Percentiles rank a stretch among this genome's conserved stretches.
phyloP scores from a whole-genome alignment of 208 protist genomes.

The Strigomonas culicis region DNA sequence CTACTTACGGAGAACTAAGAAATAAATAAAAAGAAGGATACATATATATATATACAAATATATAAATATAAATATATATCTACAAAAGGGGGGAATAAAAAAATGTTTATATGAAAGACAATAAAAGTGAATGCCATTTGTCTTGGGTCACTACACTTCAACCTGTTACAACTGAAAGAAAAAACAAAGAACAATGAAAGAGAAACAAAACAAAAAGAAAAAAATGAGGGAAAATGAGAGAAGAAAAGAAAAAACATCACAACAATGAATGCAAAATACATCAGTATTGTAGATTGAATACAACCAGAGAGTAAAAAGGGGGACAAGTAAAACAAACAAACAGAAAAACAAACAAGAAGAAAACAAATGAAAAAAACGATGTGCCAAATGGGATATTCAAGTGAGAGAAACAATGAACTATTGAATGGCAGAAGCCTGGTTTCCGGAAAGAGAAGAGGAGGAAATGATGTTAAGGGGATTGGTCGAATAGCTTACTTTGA shows the following conservation, averaged over 20 bases:
- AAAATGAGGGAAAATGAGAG: background rate
- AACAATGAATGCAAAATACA: background rate
- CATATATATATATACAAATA: constrained; percentile 11
- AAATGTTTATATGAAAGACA: constrained; percentile 9
- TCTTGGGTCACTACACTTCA: background rate
- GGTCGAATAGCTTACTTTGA: constrained; percentile 75
- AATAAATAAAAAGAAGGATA: constrained; percentile 5
- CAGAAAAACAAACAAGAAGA: constrained; percentile 12
- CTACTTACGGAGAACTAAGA: background rate
- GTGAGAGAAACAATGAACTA: constrained; percentile 10
- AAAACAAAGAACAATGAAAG: constrained; percentile 1
- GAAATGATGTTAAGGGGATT: constrained; percentile 74
- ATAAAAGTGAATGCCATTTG: background rate
- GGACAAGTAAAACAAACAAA: background rate
- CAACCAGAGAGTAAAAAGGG: background rate
- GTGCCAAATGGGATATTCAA: background rate
- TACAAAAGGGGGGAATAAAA: background rate
- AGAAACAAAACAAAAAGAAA: background rate
- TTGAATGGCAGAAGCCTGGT: background rate
- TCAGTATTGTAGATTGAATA: background rate
- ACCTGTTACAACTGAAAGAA: constrained; percentile 1
- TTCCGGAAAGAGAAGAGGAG: constrained; percentile 17
- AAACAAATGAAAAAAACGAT: background rate
- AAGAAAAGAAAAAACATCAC: background rate
- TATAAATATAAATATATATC: constrained; percentile 21